Conservation (phyloP, 768 basidiomycete genomes). For the Trametes cubensis region DNA sequence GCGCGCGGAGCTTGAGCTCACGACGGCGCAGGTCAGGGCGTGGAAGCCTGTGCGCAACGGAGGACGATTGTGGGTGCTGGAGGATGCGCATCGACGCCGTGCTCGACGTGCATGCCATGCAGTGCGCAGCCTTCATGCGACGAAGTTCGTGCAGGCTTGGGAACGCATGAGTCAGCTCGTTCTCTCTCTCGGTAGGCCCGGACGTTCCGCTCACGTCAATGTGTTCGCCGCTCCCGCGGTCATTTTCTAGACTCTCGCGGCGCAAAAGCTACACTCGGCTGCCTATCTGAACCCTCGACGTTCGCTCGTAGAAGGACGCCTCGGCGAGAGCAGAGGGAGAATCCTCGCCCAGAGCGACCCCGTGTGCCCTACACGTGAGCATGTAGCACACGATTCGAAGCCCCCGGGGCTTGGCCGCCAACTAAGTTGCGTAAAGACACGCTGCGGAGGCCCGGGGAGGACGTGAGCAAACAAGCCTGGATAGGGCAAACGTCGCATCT, state of each 20-base stretch:
- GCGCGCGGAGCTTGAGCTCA: background rate
- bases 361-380: background rate
- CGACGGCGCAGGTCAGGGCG: conserved; percentile 12
- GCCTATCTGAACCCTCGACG: background rate
- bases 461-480: conserved; percentile 8
- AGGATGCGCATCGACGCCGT: too few relatives aligned
- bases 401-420: too few relatives aligned
- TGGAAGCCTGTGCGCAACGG: background rate
- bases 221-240: background rate
- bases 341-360: background rate
- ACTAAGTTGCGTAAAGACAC: background rate
- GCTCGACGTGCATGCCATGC: too few relatives aligned
- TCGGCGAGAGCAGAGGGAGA: background rate
- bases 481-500: conserved; percentile 9
- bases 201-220: background rate
- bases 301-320: background rate
- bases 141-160: too few relatives aligned
- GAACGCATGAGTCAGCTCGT: too few relatives aligned
- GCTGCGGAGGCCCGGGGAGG: background rate
- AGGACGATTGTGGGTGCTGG: background rate
- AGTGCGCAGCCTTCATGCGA: too few relatives aligned
- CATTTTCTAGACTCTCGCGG: background rate
- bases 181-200: background rate
- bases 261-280: background rate
- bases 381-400: background rate